Conservation (phyloP, 495 filamentous ascomycete genomes). For the Aspergillus coremiiformis region DNA sequence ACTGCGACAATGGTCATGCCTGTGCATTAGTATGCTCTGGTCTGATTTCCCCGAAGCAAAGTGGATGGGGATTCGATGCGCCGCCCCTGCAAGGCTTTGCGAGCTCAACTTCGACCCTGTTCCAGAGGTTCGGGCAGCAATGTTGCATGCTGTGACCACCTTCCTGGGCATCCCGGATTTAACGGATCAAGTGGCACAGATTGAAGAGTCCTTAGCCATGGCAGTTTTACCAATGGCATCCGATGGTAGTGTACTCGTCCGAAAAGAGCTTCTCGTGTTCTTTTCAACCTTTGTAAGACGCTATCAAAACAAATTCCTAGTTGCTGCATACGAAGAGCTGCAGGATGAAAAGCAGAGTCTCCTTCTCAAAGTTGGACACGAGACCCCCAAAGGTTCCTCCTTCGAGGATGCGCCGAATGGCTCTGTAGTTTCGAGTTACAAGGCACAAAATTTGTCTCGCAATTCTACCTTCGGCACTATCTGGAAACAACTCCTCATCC, state of each 20-base stretch:
- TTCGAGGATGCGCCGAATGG: conserved; percentile 9
- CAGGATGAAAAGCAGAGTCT: conserved; percentile 72
- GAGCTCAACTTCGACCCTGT: conserved; percentile 78
- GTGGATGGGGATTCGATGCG: conserved; percentile 80
- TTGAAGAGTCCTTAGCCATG: conserved; percentile 82
- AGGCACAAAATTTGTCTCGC: conserved; percentile 51
- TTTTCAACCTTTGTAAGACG: conserved; percentile 85
- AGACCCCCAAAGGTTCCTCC: conserved; percentile 13
- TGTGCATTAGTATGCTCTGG: conserved; percentile 96
- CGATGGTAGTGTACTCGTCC: conserved; percentile 87
- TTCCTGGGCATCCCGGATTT: conserved; percentile 92
- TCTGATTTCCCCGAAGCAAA: conserved; percentile 83
- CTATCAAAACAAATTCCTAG: conserved; percentile 86
- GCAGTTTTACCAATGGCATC: conserved; percentile 78
- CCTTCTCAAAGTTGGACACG: conserved; percentile 36
- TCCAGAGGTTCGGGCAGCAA: conserved; percentile 90
- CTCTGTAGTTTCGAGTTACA: conserved; percentile 12
- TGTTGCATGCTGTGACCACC: conserved; percentile 84
- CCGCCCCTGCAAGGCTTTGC: conserved; percentile 70
- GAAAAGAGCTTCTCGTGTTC: conserved; percentile 88
- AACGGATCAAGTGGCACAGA: conserved; percentile 80
- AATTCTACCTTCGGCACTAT: conserved; percentile 86
- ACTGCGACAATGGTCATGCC: conserved; percentile 90
- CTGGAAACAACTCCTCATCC: conserved; percentile 85
- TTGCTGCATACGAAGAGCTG: conserved; percentile 86